A percentile compares a stretch with the other conserved stretches of the same genome.
phyloP scores from a whole-genome alignment of 768 basidiomycete species.

The Crassisporium funariophilum region DNA sequence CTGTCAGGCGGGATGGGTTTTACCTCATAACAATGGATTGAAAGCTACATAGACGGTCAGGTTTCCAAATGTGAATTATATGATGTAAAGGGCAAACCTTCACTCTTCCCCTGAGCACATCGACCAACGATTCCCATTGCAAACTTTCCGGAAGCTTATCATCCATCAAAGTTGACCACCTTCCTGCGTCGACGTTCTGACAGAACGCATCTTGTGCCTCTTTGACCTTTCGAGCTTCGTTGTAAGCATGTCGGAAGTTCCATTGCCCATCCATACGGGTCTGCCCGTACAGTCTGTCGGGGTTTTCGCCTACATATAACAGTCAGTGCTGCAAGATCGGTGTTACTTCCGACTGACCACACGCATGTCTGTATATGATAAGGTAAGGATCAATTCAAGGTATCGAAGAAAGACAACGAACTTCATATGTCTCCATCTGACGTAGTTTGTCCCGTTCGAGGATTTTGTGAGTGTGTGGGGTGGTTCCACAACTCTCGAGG shows the following conservation, averaged over 20 bases:
- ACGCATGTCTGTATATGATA: slow-evolving; percentile 57
- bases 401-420: slow-evolving; percentile 24
- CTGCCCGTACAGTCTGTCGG: slow-evolving; percentile 43
- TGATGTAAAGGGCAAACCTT: slow-evolving; percentile 44
- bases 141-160: slow-evolving; percentile 66
- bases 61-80: background rate
- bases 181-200: slow-evolving; percentile 43
- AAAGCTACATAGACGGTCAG: slow-evolving; percentile 25
- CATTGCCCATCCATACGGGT: slow-evolving; percentile 66
- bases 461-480: slow-evolving; percentile 55
- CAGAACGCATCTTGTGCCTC: slow-evolving; percentile 72
- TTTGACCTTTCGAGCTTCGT: slow-evolving; percentile 66
- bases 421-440: slow-evolving; percentile 81
- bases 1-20: background rate
- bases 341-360: too few relatives aligned
- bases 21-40: slow-evolving; percentile 48
- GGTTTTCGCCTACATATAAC: slow-evolving; percentile 67
- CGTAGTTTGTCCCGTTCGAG: slow-evolving; percentile 32
- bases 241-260: slow-evolving; percentile 74
- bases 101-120: slow-evolving; percentile 72
- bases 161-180: slow-evolving; percentile 41
- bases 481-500: slow-evolving; percentile 72
- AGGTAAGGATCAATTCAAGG: background rate
- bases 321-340: too few relatives aligned
- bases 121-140: slow-evolving; percentile 71